A percentile compares a stretch with the other conserved stretches of the same genome.
Evolutionary conservation across 441 rosid genomes (phyloP).

Genomic region (Erodium texanum): DNA sequence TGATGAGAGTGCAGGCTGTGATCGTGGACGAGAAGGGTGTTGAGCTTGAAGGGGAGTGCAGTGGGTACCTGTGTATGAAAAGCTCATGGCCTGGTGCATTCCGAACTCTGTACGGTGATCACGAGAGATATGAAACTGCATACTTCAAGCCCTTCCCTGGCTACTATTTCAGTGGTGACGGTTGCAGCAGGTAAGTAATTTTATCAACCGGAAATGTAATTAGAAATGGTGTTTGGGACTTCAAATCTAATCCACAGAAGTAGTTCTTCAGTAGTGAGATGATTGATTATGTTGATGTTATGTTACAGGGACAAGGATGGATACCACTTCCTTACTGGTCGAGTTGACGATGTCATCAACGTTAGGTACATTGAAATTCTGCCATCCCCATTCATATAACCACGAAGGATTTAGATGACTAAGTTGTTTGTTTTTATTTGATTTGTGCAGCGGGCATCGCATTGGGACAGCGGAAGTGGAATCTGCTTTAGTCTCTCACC

Average conservation of each 20-base stretch:
- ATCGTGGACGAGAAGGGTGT: slow-evolving; percentile 92
- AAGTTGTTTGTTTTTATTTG: background rate
- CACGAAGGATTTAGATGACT: background rate
- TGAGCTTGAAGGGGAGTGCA: slow-evolving; percentile 93
- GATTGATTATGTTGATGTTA: background rate
- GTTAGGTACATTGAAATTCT: slow-evolving; percentile 52
- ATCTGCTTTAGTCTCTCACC: slow-evolving; percentile 94
- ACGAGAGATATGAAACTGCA: slow-evolving; percentile 94
- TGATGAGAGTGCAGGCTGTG: slow-evolving; percentile 45
- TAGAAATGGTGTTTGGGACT: background rate
- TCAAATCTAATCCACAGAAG: no score
- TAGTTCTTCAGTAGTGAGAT: no score
- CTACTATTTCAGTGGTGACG: slow-evolving; percentile 90
- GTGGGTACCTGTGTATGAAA: slow-evolving; percentile 84
- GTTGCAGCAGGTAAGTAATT: slow-evolving; percentile 65
- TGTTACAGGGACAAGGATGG: slow-evolving; percentile 91
- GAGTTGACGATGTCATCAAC: slow-evolving; percentile 98
- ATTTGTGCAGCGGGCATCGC: slow-evolving; percentile 75
- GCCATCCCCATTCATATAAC: background rate
- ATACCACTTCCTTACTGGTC: slow-evolving; percentile 94
- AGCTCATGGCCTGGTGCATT: slow-evolving; percentile 98
- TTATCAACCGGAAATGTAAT: background rate
- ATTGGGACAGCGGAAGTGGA: slow-evolving; percentile 98
- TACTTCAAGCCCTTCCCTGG: slow-evolving; percentile 96
- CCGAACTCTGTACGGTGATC: slow-evolving; percentile 93